phyloP scores from a whole-genome alignment of 768 basidiomycete genomes.

The Suillus alpinus region DNA sequence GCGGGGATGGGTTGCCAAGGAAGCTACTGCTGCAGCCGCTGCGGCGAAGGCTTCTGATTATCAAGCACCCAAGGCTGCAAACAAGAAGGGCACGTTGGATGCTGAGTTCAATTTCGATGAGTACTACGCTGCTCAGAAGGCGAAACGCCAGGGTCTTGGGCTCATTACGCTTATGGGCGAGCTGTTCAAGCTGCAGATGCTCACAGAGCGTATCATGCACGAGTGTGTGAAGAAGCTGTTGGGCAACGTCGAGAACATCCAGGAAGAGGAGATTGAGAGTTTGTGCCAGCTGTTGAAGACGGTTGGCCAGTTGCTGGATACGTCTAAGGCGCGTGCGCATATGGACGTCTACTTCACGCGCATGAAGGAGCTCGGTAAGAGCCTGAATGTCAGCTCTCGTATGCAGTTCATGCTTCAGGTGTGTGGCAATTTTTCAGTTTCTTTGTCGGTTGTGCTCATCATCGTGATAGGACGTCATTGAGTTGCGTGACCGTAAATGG shows the following conservation, averaged over 20 bases:
- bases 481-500: slow-evolving; percentile 86
- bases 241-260: slow-evolving; percentile 89
- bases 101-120: slow-evolving; percentile 89
- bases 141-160: slow-evolving; percentile 95
- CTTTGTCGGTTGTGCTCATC: slow-evolving; percentile 4
- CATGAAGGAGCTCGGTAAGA: slow-evolving; percentile 81
- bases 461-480: slow-evolving; percentile 74
- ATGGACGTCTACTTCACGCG: slow-evolving; percentile 93
- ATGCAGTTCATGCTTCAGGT: slow-evolving; percentile 97
- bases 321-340: slow-evolving; percentile 73
- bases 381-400: slow-evolving; percentile 72
- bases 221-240: slow-evolving; percentile 96
- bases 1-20: slow-evolving; percentile 89
- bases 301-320: slow-evolving; percentile 82
- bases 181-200: slow-evolving; percentile 98
- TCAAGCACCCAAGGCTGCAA: slow-evolving; percentile 68
- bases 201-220: slow-evolving; percentile 97
- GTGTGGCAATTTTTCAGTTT: slow-evolving; percentile 20
- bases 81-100: slow-evolving; percentile 50
- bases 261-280: slow-evolving; percentile 97
- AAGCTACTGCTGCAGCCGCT: slow-evolving; percentile 83
- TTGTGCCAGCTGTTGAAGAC: slow-evolving; percentile 91
- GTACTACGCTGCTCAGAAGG: slow-evolving; percentile 95
- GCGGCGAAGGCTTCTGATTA: slow-evolving; percentile 84
- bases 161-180: slow-evolving; percentile 98